These are phyloP conservation scores for Ophiognomonia clavigignenti-juglandacearum DNA, from an alignment of 2,329 filamentous ascomycete genomes.

Conservation along the genomic window DNA sequence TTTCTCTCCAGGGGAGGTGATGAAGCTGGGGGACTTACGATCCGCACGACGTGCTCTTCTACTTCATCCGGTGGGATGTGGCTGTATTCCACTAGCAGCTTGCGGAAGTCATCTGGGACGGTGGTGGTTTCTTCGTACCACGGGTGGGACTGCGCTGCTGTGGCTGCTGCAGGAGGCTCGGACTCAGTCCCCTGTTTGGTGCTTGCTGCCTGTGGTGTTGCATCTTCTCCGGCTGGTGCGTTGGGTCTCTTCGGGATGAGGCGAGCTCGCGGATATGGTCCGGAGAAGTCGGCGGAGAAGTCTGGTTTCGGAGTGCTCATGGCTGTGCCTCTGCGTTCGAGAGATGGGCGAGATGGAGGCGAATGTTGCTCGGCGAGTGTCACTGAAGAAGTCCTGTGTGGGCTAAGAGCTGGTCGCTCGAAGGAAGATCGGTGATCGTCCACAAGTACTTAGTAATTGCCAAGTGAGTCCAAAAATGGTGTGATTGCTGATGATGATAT, in stretches of 20 bases:
- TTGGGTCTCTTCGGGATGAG: not conserved
- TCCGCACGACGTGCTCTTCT: conserved; percentile 10
- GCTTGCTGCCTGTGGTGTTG: not conserved
- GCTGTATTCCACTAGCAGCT: conserved; percentile 8
- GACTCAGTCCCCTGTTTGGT: too few relatives aligned
- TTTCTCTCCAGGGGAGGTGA: not conserved
- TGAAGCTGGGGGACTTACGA: not conserved
- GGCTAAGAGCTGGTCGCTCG: too few relatives aligned
- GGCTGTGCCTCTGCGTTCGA: not conserved
- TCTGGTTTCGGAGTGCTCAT: not conserved
- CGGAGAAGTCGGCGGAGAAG: not conserved
- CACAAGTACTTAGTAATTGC: too few relatives aligned
- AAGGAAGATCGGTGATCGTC: too few relatives aligned
- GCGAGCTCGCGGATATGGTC: not conserved
- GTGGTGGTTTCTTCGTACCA: conserved; percentile 9
- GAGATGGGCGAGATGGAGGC: too few relatives aligned
- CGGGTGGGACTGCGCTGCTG: conserved; percentile 3
- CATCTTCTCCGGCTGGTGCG: not conserved
- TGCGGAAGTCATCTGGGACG: conserved; percentile 7
- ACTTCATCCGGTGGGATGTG: conserved; percentile 2
- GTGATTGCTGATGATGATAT: too few relatives aligned
- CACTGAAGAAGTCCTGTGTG: too few relatives aligned
- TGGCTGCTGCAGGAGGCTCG: not conserved
- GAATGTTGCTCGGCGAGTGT: too few relatives aligned
- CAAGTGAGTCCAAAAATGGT: too few relatives aligned